A percentile compares a stretch with the other conserved stretches of the same genome.
Evolutionary conservation across 1,139 yeast species (phyloP).

Genomic region (Zygoascus sp.): DNA sequence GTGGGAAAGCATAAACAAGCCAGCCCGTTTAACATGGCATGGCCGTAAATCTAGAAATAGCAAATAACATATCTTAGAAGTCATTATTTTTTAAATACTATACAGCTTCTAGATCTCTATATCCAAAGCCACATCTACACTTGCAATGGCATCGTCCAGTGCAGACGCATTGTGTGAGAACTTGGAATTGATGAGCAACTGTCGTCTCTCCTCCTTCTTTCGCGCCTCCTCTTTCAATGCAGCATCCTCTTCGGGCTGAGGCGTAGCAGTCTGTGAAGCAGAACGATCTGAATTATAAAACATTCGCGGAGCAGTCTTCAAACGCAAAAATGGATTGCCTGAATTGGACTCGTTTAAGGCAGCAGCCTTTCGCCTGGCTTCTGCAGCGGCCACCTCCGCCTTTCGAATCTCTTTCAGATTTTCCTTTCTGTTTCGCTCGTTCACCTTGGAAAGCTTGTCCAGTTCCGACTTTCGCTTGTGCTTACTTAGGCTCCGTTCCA

Average conservation of each 20-base stretch:
- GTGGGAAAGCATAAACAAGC: not conserved
- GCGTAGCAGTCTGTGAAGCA: slow-evolving; percentile 37
- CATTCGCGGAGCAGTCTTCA: slow-evolving; percentile 79
- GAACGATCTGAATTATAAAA: slow-evolving; percentile 55
- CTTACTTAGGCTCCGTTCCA: slow-evolving; percentile 31
- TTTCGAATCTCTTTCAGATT: slow-evolving; percentile 72
- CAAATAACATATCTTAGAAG: too few relatives aligned
- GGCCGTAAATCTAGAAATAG: too few relatives aligned
- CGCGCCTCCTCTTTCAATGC: slow-evolving; percentile 23
- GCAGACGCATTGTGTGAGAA: slow-evolving; percentile 13
- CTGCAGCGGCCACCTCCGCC: slow-evolving; percentile 68
- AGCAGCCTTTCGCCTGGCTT: slow-evolving; percentile 48
- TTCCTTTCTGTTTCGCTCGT: slow-evolving; percentile 75
- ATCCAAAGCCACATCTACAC: slow-evolving; percentile 44
- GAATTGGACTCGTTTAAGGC: slow-evolving; percentile 41
- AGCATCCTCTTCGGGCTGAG: slow-evolving; percentile 36
- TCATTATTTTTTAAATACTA: not conserved
- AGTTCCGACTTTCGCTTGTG: slow-evolving; percentile 22
- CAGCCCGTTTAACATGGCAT: not conserved
- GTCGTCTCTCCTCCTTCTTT: slow-evolving; percentile 26
- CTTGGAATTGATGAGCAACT: slow-evolving; percentile 29
- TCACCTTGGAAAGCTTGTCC: slow-evolving; percentile 55
- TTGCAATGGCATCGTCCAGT: slow-evolving; percentile 45
- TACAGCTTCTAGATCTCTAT: slow-evolving; percentile 32
- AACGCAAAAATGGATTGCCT: slow-evolving; percentile 84